A percentile compares a stretch with the other conserved stretches of the same genome.
Evolutionary conservation across 2,329 filamentous ascomycete species (phyloP).

Genomic region (Xylariaceae sp.): DNA sequence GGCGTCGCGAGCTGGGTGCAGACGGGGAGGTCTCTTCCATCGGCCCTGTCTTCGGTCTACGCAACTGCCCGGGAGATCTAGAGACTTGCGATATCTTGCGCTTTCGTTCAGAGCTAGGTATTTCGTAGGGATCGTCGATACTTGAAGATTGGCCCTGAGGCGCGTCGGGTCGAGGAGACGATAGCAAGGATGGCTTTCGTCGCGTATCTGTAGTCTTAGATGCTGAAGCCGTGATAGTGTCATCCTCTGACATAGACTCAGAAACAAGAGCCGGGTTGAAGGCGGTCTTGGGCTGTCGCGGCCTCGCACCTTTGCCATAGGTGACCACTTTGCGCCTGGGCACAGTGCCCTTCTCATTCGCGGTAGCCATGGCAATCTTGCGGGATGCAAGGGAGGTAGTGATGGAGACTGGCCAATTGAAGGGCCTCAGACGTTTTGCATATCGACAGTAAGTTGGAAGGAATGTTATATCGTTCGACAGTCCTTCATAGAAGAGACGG

Average conservation of each 20-base stretch:
- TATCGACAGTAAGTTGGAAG: conserved; percentile 14
- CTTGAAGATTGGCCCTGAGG: conserved; percentile 10
- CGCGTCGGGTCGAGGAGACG: conserved; percentile 16
- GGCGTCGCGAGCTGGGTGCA: conserved; percentile 16
- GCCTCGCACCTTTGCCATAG: conserved; percentile 24
- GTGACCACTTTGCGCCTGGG: conserved; percentile 23
- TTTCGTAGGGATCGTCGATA: conserved; percentile 8
- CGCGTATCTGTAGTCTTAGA: conserved; percentile 15
- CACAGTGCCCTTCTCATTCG: conserved; percentile 19
- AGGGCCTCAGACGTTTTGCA: conserved; percentile 14
- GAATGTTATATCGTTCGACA: no score
- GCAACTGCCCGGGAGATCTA: conserved; percentile 17
- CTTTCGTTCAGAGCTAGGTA: conserved; percentile 20
- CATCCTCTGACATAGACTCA: conserved; percentile 25
- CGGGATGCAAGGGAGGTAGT: not conserved
- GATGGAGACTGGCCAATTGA: conserved; percentile 4
- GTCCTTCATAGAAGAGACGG: not conserved
- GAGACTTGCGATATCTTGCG: conserved; percentile 27
- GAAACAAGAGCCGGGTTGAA: conserved; percentile 20
- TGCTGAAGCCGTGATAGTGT: conserved; percentile 13
- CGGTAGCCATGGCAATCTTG: conserved; percentile 18
- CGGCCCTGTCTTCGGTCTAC: conserved; percentile 8
- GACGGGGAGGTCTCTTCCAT: conserved; percentile 10
- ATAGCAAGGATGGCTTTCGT: conserved; percentile 12
- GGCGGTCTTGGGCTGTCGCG: conserved; percentile 20